Conservation (phyloP, 108 stramenopile species). For the Aureococcus anophagefferens region DNA sequence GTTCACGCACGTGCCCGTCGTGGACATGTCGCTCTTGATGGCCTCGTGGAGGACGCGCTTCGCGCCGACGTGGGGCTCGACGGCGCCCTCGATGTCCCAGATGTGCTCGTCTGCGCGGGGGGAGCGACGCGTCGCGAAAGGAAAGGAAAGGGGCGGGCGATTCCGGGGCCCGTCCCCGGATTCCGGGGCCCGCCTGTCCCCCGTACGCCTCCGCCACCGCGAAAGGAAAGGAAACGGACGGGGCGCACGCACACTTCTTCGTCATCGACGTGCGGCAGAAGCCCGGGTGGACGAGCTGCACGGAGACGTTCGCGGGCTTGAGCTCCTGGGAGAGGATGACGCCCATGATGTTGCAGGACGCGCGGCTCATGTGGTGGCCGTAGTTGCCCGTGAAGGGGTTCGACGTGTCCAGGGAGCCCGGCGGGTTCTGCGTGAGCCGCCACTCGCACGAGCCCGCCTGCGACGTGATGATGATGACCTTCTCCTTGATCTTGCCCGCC, state of each 20-base stretch:
- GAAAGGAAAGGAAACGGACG: too few relatives aligned
- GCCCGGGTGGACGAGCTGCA: slow-evolving; percentile 72
- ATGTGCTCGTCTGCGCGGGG: too few relatives aligned
- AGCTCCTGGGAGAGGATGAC: slow-evolving; percentile 69
- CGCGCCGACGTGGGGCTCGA: slow-evolving; percentile 59
- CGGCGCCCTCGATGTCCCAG: slow-evolving; percentile 77
- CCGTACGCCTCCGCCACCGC: too few relatives aligned
- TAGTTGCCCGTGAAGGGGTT: slow-evolving; percentile 70
- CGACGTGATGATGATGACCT: slow-evolving; percentile 70
- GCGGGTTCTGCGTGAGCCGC: slow-evolving; percentile 55
- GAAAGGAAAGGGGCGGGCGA: too few relatives aligned
- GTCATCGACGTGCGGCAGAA: slow-evolving; percentile 87
- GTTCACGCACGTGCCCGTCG: slow-evolving; percentile 68
- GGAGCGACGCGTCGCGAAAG: too few relatives aligned
- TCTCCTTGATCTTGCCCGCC: slow-evolving; percentile 50
- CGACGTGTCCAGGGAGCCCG: too few relatives aligned
- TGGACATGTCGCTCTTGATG: slow-evolving; percentile 48
- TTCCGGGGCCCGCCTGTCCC: too few relatives aligned
- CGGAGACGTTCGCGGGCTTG: slow-evolving; percentile 57
- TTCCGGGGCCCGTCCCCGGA: too few relatives aligned
- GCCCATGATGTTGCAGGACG: slow-evolving; percentile 75
- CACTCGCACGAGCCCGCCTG: slow-evolving; percentile 76
- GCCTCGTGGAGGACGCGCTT: slow-evolving; percentile 71
- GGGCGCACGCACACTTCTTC: too few relatives aligned
- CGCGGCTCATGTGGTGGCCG: slow-evolving; percentile 85